Evolutionary conservation across 768 basidiomycete species (phyloP).

Genomic region (Pleurotus eryngii): DNA sequence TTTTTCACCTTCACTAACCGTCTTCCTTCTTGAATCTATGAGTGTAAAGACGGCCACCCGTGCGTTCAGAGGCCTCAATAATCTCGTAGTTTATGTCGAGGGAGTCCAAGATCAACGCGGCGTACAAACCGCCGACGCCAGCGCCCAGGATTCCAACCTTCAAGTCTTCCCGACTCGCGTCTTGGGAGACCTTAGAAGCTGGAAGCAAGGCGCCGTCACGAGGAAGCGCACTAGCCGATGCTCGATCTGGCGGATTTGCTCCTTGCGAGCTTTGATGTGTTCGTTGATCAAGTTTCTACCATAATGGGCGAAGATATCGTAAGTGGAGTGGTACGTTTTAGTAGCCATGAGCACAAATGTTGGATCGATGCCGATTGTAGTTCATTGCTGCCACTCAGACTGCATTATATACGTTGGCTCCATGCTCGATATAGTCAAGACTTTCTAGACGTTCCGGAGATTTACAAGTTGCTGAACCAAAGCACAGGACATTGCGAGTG

Average conservation of each 20-base stretch:
- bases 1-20: slow-evolving; percentile 10
- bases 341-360: not conserved
- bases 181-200: not conserved
- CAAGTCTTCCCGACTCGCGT: not conserved
- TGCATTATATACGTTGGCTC: too few species aligned
- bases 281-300: not conserved
- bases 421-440: too few species aligned
- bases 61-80: slow-evolving; percentile 36
- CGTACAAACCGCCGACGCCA: slow-evolving; percentile 34
- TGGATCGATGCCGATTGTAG: not conserved
- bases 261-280: not conserved
- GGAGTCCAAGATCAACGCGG: slow-evolving; percentile 41
- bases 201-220: not conserved
- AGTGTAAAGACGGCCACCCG: slow-evolving; percentile 44
- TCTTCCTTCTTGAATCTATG: slow-evolving; percentile 27
- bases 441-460: too few species aligned
- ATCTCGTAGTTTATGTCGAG: slow-evolving; percentile 41
- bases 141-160: slow-evolving; percentile 34
- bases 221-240: not conserved
- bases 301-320: slow-evolving; percentile 7
- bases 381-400: too few species aligned
- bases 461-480: too few species aligned
- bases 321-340: slow-evolving; percentile 1
- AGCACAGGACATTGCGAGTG: too few species aligned
- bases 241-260: not conserved